Percentiles rank a stretch among this genome's conserved stretches.
Conservation (phyloP, 768 basidiomycete species). For the Psilocybe sp. region DNA sequence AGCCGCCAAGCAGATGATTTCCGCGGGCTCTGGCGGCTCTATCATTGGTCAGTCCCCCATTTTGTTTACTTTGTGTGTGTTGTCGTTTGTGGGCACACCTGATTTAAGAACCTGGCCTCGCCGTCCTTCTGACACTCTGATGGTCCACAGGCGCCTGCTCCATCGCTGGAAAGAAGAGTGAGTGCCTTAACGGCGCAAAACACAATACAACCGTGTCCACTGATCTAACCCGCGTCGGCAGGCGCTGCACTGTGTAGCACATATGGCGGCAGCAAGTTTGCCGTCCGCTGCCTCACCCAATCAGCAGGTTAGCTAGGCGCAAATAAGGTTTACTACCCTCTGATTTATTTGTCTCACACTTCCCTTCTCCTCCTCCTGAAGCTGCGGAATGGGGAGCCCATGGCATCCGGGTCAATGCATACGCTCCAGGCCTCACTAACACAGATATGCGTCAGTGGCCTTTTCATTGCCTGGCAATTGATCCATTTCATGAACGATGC, state of each 20-base stretch:
- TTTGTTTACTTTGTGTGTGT: no score
- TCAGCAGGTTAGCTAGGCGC: background rate
- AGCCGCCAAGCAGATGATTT: no score
- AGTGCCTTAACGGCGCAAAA: no score
- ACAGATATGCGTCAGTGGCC: slow-evolving; percentile 16
- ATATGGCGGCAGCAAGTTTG: background rate
- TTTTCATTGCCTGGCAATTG: no score
- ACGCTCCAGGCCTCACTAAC: slow-evolving; percentile 24
- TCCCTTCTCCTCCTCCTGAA: background rate
- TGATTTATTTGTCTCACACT: background rate
- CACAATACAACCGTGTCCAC: no score
- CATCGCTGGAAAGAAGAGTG: background rate
- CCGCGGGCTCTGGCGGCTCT: no score
- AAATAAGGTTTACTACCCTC: background rate
- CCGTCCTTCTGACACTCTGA: no score
- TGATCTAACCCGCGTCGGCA: background rate
- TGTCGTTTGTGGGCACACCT: no score
- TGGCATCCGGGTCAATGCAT: slow-evolving; percentile 27
- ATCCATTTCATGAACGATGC: no score
- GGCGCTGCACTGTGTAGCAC: background rate
- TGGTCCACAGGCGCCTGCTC: background rate
- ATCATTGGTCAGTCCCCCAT: no score
- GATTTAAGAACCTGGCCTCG: no score
- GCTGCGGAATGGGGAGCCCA: slow-evolving; percentile 10
- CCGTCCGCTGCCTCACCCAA: background rate